Percentiles rank a stretch among this genome's conserved stretches.
These are phyloP conservation scores for Aeschynomene evenia DNA, from an alignment of 306 rosid genomes.

Conservation along the genomic window DNA sequence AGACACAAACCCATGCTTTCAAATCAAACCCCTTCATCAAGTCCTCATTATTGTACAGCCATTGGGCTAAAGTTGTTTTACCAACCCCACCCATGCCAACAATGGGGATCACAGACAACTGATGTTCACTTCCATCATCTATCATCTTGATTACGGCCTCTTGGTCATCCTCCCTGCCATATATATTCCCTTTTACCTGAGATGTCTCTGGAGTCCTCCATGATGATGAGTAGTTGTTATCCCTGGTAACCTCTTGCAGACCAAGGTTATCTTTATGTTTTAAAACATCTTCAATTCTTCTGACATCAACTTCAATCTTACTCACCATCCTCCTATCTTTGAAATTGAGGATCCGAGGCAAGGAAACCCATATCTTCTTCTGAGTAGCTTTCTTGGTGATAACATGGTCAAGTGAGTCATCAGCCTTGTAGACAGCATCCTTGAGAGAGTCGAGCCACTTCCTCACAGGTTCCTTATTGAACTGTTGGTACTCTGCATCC, in stretches of 20 bases:
- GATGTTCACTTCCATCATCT: not conserved
- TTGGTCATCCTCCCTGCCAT: slow-evolving; percentile 8
- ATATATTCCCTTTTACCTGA: not conserved
- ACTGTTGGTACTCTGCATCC: no score
- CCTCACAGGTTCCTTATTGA: no score
- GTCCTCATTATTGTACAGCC: not conserved
- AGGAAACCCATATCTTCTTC: not conserved
- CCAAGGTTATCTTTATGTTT: not conserved
- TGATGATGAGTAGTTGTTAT: not conserved
- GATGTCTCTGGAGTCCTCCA: not conserved
- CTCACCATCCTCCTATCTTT: not conserved
- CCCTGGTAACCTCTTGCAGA: not conserved
- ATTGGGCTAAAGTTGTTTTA: slow-evolving; percentile 3
- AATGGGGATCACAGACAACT: not conserved
- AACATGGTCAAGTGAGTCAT: no score
- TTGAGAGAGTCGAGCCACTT: no score
- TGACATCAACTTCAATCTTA: not conserved
- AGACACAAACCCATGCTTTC: not conserved
- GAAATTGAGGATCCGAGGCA: not conserved
- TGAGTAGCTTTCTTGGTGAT: no score
- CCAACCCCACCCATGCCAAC: slow-evolving; percentile 5
- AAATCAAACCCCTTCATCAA: not conserved
- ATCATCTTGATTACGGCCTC: not conserved
- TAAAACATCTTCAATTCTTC: not conserved
- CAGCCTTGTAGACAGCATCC: no score